Percentiles rank a stretch among this genome's conserved stretches.
phyloP scores from a whole-genome alignment of 1,284 basidiomycete species.

The Takashimella koratensis region DNA sequence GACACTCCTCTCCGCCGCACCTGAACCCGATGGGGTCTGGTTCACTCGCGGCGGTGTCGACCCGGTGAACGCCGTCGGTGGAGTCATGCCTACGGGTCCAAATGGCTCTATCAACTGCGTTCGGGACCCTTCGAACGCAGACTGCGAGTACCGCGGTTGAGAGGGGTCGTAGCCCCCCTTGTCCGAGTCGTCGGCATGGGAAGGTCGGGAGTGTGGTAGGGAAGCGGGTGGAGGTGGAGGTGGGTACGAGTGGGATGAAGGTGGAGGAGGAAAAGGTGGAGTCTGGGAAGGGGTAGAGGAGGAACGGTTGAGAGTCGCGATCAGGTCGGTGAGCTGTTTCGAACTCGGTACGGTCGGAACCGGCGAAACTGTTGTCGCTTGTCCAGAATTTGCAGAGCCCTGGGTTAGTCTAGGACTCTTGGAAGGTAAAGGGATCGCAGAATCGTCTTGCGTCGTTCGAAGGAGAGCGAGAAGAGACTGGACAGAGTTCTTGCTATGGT shows the following conservation, averaged over 20 bases:
- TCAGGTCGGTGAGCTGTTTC: constrained; percentile 5
- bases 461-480: constrained; percentile 38
- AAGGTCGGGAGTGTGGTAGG: constrained; percentile 11
- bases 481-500: constrained; percentile 23
- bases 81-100: constrained; percentile 26
- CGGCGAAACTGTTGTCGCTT: neutral
- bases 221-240: constrained; percentile 1
- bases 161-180: neutral
- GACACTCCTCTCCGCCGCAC: neutral
- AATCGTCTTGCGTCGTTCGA: constrained; percentile 30
- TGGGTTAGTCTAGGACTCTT: neutral
- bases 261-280: neutral
- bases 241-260: constrained; percentile 2
- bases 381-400: neutral
- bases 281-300: neutral
- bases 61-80: neutral
- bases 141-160: neutral
- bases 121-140: constrained; percentile 12
- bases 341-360: neutral
- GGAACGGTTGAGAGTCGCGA: constrained; percentile 8
- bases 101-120: constrained; percentile 35
- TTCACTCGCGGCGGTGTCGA: constrained; percentile 2
- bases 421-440: no score
- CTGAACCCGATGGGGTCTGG: neutral
- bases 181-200: constrained; percentile 1